Percentiles rank a stretch among this genome's conserved stretches.
Conservation (phyloP, 208 protist genomes). For the Acanthamoeba lenticulata region DNA sequence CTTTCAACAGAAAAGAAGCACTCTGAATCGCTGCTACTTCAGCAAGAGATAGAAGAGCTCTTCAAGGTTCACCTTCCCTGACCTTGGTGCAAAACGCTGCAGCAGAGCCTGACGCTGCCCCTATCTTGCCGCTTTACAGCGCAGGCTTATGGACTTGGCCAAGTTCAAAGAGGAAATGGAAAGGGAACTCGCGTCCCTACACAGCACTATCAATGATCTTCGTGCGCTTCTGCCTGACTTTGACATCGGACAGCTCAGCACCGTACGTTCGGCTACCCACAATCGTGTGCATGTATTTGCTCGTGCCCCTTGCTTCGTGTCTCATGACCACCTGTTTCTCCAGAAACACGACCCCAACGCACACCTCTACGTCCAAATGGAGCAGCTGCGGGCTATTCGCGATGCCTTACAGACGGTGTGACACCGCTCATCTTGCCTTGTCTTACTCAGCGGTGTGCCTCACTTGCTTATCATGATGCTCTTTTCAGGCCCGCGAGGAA, state of each 20-base stretch:
- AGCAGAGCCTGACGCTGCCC: too few relatives aligned
- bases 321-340: background rate
- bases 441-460: too few relatives aligned
- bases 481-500: background rate
- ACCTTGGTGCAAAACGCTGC: background rate
- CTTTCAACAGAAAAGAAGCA: background rate
- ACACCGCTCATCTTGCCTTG: background rate
- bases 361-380: constrained; percentile 37
- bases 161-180: constrained; percentile 53
- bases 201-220: background rate
- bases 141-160: background rate
- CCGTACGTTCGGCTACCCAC: background rate
- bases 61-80: background rate
- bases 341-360: constrained; percentile 37
- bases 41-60: constrained; percentile 21
- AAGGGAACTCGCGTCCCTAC: background rate
- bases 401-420: background rate
- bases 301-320: too few relatives aligned
- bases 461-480: background rate
- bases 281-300: background rate
- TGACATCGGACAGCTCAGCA: background rate
- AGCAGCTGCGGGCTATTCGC: constrained; percentile 31
- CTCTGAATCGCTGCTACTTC: background rate
- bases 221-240: background rate
- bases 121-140: background rate